Conservation (phyloP, 2,329 filamentous ascomycete genomes). For the Aspergillus intermedius region DNA sequence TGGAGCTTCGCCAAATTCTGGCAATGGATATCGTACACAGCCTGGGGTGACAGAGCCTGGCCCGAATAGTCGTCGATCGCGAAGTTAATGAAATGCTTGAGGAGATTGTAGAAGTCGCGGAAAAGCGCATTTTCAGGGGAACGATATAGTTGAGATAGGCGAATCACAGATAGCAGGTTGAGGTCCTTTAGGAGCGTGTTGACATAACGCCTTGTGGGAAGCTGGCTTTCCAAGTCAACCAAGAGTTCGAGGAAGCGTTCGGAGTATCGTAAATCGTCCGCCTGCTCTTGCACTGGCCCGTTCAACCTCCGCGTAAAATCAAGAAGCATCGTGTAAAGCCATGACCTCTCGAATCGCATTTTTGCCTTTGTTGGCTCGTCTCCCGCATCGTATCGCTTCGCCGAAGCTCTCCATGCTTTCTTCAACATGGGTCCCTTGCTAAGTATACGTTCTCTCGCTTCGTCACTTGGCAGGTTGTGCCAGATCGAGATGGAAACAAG, state of each 20-base stretch:
- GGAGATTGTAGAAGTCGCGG: conserved; percentile 70
- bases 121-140: conserved; percentile 69
- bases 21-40: conserved; percentile 77
- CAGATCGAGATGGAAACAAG: conserved; percentile 91
- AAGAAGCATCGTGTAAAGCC: conserved; percentile 79
- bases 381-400: conserved; percentile 78
- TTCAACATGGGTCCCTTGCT: conserved; percentile 66
- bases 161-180: conserved; percentile 71
- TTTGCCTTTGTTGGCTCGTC: conserved; percentile 73
- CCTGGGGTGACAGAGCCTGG: conserved; percentile 61
- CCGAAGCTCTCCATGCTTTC: conserved; percentile 84
- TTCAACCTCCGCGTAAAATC: conserved; percentile 76
- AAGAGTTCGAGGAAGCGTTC: conserved; percentile 91
- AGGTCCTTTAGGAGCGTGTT: conserved; percentile 82
- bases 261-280: conserved; percentile 70
- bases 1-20: conserved; percentile 71
- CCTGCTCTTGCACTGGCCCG: conserved; percentile 31
- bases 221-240: conserved; percentile 82
- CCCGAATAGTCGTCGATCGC: conserved; percentile 88
- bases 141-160: conserved; percentile 70
- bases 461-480: conserved; percentile 82
- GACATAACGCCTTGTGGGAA: conserved; percentile 89
- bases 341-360: conserved; percentile 84
- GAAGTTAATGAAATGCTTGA: conserved; percentile 82
- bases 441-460: conserved; percentile 64